Evolutionary conservation across 306 rosid genomes (phyloP).

Genomic region (Macrotyloma uniflorum): DNA sequence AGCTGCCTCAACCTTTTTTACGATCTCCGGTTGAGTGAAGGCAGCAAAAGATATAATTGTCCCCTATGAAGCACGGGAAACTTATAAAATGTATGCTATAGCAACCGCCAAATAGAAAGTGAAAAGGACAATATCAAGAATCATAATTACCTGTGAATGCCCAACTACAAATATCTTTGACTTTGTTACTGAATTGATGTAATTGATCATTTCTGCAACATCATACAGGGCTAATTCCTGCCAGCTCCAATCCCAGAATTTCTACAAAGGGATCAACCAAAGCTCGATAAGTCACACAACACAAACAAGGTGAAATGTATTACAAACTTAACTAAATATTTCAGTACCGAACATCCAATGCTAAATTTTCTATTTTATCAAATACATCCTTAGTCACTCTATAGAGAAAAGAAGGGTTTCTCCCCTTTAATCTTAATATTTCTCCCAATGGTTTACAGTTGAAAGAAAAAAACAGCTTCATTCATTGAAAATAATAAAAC

Average conservation of each 20-base stretch:
- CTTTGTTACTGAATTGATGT: conserved; percentile 56
- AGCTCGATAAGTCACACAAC: conserved; percentile 28
- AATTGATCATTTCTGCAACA: conserved; percentile 71
- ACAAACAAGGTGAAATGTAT: conserved; percentile 18
- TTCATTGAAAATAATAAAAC: conserved; percentile 7
- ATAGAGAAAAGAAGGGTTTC: not conserved
- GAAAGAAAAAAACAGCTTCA: not conserved
- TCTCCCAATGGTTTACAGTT: no score
- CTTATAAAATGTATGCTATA: conserved; percentile 20
- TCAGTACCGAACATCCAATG: conserved; percentile 4
- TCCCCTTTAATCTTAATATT: no score
- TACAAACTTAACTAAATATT: not conserved
- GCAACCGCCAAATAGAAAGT: conserved; percentile 16
- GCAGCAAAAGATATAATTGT: conserved; percentile 68
- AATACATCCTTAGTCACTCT: not conserved
- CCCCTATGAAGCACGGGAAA: conserved; percentile 58
- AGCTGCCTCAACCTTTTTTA: conserved; percentile 75
- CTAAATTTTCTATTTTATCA: conserved; percentile 24
- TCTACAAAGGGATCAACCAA: conserved; percentile 54
- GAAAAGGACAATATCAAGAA: conserved; percentile 29
- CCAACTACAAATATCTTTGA: conserved; percentile 79
- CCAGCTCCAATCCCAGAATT: conserved; percentile 98
- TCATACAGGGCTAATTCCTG: conserved; percentile 83
- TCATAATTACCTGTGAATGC: conserved; percentile 81
- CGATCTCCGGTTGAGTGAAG: conserved; percentile 66